Conservation (phyloP, 2,329 filamentous ascomycete genomes). For the Aspergillus fumigatus region DNA sequence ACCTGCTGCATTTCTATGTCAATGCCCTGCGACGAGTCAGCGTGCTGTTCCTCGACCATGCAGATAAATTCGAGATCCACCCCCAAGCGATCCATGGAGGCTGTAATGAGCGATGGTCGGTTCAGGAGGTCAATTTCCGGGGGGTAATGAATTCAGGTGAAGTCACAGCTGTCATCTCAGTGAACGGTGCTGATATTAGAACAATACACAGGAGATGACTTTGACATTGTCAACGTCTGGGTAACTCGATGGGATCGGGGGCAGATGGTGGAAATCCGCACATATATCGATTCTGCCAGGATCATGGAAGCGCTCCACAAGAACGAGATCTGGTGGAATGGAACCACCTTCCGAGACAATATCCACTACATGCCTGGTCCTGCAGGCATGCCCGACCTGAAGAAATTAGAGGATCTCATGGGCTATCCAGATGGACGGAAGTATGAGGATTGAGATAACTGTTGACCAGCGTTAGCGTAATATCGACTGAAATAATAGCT, state of each 20-base stretch:
- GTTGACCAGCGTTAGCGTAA: background rate
- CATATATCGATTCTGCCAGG: constrained; percentile 26
- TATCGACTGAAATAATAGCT: background rate
- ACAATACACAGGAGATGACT: constrained; percentile 19
- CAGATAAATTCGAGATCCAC: constrained; percentile 28
- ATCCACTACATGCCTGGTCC: constrained; percentile 29
- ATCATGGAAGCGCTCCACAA: constrained; percentile 28
- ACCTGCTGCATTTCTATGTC: constrained; percentile 31
- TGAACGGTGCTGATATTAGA: background rate
- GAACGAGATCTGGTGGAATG: constrained; percentile 33
- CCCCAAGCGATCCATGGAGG: constrained; percentile 29
- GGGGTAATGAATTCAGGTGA: constrained; percentile 32
- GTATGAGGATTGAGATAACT: constrained; percentile 16
- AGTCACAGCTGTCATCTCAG: background rate
- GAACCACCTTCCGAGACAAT: constrained; percentile 24
- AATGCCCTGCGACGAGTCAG: constrained; percentile 29
- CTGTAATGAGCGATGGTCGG: constrained; percentile 30
- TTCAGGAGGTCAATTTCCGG: constrained; percentile 29
- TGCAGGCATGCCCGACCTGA: constrained; percentile 29
- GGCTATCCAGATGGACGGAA: constrained; percentile 25
- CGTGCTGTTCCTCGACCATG: constrained; percentile 24
- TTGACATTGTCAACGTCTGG: constrained; percentile 33
- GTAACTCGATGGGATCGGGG: constrained; percentile 27
- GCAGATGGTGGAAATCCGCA: constrained; percentile 33
- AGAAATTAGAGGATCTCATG: constrained; percentile 22